These are phyloP conservation scores for Sarocladium oryzae DNA, from an alignment of 2,329 filamentous ascomycete species.

Conservation along the genomic window DNA sequence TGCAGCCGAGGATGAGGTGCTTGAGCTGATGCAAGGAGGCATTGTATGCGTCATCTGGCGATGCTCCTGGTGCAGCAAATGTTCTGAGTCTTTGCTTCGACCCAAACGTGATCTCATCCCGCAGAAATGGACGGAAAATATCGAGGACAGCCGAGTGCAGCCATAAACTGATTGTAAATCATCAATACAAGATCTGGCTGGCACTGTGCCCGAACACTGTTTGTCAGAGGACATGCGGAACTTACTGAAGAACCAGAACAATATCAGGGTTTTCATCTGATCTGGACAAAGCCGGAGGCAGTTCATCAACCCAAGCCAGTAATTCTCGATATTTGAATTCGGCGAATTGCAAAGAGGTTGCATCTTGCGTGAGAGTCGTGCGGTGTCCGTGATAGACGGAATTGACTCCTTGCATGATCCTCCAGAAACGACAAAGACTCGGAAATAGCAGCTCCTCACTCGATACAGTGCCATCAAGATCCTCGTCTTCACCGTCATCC, in stretches of 20 bases:
- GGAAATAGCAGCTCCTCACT: conserved; percentile 19
- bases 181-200: too few relatives aligned
- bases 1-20: conserved; percentile 28
- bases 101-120: conserved; percentile 5
- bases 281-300: conserved; percentile 21
- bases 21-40: conserved; percentile 33
- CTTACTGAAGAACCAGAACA: conserved; percentile 30
- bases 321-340: conserved; percentile 33
- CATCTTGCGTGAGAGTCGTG: too few relatives aligned
- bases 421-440: conserved; percentile 28
- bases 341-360: conserved; percentile 19
- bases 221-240: too few relatives aligned
- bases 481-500: not conserved
- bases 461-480: not conserved
- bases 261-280: conserved; percentile 23
- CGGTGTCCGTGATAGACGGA: conserved; percentile 20
- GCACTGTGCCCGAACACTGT: too few relatives aligned
- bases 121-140: conserved; percentile 22
- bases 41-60: conserved; percentile 23
- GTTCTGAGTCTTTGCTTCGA: conserved; percentile 19
- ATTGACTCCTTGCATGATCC: conserved; percentile 26
- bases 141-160: conserved; percentile 31
- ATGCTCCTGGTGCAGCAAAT: conserved; percentile 22
- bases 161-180: too few relatives aligned
- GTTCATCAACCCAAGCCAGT: conserved; percentile 27